Base-by-base conservation (phyloP, 305 asterid genomes). In the Fraxinus velutina region DNA sequence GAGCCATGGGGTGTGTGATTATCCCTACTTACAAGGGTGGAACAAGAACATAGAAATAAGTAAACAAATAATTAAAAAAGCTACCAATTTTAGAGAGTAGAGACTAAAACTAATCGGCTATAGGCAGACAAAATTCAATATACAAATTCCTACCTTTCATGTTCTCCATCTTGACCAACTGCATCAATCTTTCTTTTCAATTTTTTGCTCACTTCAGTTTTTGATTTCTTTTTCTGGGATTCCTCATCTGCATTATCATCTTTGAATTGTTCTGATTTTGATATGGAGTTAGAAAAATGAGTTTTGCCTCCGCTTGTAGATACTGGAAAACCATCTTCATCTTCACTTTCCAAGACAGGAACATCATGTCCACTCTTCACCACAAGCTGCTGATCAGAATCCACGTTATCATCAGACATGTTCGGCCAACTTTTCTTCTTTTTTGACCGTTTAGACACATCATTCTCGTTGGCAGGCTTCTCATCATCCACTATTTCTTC, bases 291-390 rank as follows among this genome's bases (percentile, higher is more conserved):
- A 2, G 57, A 47, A 47, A 47, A 47, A 47, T 47, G 57, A 12
- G 17, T 47, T 47, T 47, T 47, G 57, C 19, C 22, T 76, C 77
- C 87, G 79, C 37, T 30, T 27, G 88, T 73, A 44, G 92, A 83
- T 82, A 87, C 78, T 2, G 97, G 99, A 80, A 94, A 91, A 55
- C 99, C 99, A 88, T 95, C 98, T 79, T 95, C 98, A 71, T 93
- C 98, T 92, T 94, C 99, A 85, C 97, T 92, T 83, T 92, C 97
- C 81, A 90, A 73, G 39, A 82, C 55, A 44, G 94, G 84, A 80
- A 57, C 85, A 64, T 79, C 84, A 62, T 81, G 73, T 81, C 86
- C 84, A 82, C 86, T 55, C 88, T 86, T 88, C 78, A 81, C 86
- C 68, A 91, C 91, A 81, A 87, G 85, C 90, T 87, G 90, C 74